Evolutionary conservation across 768 basidiomycete species (phyloP), one percentile per base, ranked within the genome.

Genomic region (Auriscalpium orientale): DNA sequence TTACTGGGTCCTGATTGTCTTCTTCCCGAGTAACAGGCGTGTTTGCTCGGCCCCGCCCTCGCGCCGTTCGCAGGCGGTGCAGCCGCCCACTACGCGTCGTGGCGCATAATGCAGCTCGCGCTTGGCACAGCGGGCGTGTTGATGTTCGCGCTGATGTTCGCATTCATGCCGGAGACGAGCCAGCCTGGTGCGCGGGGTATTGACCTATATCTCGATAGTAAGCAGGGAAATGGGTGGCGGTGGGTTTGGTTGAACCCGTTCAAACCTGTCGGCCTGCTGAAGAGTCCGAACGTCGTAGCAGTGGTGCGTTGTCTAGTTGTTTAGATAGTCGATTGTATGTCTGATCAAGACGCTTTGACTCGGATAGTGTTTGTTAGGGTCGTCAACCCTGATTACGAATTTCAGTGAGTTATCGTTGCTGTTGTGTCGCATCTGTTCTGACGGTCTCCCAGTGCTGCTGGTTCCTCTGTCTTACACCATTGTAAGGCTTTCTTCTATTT

Each of bases 391-490:
- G 43, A 38, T 68, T 18, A 67, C 70, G 12, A 66, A 69, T 46
- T 68, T 51, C 47, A 62, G 67, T 69, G 72, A 35, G 82, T 78
- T 7, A 28, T 4, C 4, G 6, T 4, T 43, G 40, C 18, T 43
- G 40, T 15, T 7, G 28, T 13, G 4, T 43, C 18, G 18, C 3
- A 18, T 43, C 18, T 13, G 15, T 43, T 18, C 13, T 43, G 40
- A 28, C 28, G 1, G 7, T 28, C 4, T 18, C 6, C 16, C 20
- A 72, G 76, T 61, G 12, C 63, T 87, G 2, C 64, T 87, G 49
- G 65, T 84, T 12, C 87, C 87, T 0, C 68, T 89, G 6, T 76
- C 85, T 0, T 85, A 81, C 58, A 88, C 85, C 0, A 74, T 89
- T 34, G 86, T 87, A 58, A 58, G 81, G 28, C 28, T 4, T 28